Evolutionary conservation across 352 stramenopile species (phyloP), one percentile per base, ranked within the genome.

Genomic region (Phytophthora ohioensis): DNA sequence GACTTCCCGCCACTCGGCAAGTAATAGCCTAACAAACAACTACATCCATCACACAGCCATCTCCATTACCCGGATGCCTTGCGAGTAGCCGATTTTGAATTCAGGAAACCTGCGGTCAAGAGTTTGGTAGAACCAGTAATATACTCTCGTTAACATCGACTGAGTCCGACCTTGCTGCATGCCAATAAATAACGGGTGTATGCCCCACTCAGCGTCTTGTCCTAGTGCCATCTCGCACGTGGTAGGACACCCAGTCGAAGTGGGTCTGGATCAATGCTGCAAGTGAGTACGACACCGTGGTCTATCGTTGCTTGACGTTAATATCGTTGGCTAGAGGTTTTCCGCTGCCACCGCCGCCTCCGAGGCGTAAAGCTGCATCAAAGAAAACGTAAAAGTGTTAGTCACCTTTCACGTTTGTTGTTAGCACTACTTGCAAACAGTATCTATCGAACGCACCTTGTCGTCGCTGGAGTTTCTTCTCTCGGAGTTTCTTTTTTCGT

Each of bases 1-100:
- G 85, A 91, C 39, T 94, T 94, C 55, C 84, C 87, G 31, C 87
- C 87, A 15, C 73, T 94, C 6, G 80, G 84, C 42, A 85, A 90
- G 62, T 91, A 81, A 75, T 43, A 66, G 21, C 46, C 2, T 46
- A 46, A 43, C 39, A 46, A 46, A 27, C 41, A 46, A 46, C 21
- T n/a, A 5, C n/a, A 46, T 46, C 13, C 11, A 45, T 17, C 39
- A 45, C 39, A 12, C 1, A 27, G 21, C 21, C 21, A 27, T 27
- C 21, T 27, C 21, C 21, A 27, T 27, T 27, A 27, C 21, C 21
- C 21, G 21, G 21, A 27, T 27, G 21, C 21, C 21, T 27, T 27
- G 21, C 21, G 21, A 27, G 21, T 1, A 27, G 21, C 21, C 21
- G 21, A 27, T 27, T 27, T 27, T 27, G 21, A 27, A 27, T 27